Conservation (phyloP, 1,284 basidiomycete genomes). For the Psilocybe mexicana region DNA sequence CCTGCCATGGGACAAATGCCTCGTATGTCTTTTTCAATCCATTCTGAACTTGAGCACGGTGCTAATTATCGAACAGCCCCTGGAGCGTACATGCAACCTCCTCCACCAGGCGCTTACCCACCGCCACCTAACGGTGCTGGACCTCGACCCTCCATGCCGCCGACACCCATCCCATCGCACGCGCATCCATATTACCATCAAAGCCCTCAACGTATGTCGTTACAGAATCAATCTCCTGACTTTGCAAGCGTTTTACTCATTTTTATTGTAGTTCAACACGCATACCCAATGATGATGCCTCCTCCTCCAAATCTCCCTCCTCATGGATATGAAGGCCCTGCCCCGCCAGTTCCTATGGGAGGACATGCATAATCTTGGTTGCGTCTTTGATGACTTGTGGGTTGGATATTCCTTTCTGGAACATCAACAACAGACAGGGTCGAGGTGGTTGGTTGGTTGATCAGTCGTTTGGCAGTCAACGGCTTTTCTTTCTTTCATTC, state of each 20-base stretch:
- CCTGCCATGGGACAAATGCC: constrained; percentile 82
- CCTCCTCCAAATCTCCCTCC: constrained; percentile 55
- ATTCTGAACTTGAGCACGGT: background rate
- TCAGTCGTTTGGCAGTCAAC: background rate
- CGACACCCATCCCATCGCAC: constrained; percentile 80
- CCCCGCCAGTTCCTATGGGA: constrained; percentile 74
- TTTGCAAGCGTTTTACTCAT: constrained; percentile 21
- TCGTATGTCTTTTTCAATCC: constrained; percentile 48
- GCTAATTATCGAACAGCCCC: constrained; percentile 42
- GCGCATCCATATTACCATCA: constrained; percentile 85
- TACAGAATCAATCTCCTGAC: constrained; percentile 22
- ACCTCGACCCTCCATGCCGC: constrained; percentile 80
- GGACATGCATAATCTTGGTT: constrained; percentile 50
- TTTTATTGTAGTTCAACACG: constrained; percentile 67
- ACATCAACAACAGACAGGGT: background rate
- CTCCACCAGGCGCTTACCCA: constrained; percentile 66
- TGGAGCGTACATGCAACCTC: constrained; percentile 68
- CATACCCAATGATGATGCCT: constrained; percentile 87
- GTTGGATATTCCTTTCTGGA: background rate
- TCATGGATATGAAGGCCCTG: constrained; percentile 71
- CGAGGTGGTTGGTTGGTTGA: background rate
- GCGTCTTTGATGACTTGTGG: background rate
- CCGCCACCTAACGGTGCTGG: constrained; percentile 73
- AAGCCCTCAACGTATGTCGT: constrained; percentile 74
- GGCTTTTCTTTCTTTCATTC: background rate